phyloP scores from a whole-genome alignment of 306 rosid genomes.

The Lathyrus sativus region DNA sequence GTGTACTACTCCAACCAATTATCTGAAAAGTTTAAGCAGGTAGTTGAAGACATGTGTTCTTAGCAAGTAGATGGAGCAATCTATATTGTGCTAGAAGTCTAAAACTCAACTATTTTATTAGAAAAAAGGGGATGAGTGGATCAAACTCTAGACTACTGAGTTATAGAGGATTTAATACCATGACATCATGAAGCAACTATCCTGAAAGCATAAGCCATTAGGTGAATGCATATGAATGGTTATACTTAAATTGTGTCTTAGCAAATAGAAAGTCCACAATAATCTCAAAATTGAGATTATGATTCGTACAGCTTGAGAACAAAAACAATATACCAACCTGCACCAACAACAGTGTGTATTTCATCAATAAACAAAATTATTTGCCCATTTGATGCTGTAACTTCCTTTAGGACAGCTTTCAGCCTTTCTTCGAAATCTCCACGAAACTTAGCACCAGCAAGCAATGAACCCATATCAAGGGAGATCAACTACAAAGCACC shows the following conservation, averaged over 20 bases:
- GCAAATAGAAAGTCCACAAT: constrained; percentile 5
- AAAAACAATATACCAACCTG: constrained; percentile 62
- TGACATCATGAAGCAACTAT: constrained; percentile 14
- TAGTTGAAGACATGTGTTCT: background rate
- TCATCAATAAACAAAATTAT: constrained; percentile 93
- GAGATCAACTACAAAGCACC: constrained; percentile 72
- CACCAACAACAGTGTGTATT: constrained; percentile 98
- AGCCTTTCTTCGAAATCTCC: constrained; percentile 97
- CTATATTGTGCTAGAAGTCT: background rate
- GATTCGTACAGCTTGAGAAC: constrained; percentile 2
- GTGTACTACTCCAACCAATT: constrained; percentile 6
- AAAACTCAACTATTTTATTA: background rate
- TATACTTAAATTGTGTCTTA: background rate
- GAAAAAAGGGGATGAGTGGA: background rate
- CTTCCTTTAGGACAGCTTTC: constrained; percentile 96
- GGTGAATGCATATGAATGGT: constrained; percentile 12
- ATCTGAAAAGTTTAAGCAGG: background rate
- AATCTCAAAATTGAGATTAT: constrained; percentile 8
- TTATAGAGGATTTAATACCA: background rate
- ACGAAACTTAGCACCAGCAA: constrained; percentile 94
- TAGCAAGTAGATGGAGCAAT: too few species aligned
- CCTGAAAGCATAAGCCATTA: constrained; percentile 1
- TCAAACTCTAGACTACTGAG: constrained; percentile 11
- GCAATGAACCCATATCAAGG: constrained; percentile 92
- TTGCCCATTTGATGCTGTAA: constrained; percentile 89